Evolutionary conservation across 345 rosid species (phyloP).

Genomic region (Orychophragmus violaceus): DNA sequence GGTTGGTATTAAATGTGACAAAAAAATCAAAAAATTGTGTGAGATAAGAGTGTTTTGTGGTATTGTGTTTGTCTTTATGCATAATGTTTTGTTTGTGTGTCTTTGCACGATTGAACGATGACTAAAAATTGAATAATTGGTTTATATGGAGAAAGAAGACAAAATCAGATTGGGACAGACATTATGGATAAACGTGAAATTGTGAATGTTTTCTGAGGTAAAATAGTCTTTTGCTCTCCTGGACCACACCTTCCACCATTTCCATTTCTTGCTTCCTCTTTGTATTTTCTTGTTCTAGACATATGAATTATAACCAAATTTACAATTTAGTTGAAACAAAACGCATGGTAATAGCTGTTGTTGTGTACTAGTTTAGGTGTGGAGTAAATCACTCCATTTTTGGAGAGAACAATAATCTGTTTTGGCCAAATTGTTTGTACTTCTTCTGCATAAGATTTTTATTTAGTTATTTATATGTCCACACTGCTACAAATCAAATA

Average conservation of each 20-base stretch:
- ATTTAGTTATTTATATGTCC: too few relatives aligned
- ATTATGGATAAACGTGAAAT: slow-evolving; percentile 28
- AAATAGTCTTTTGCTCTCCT: background rate
- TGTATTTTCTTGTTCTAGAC: background rate
- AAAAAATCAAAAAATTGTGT: background rate
- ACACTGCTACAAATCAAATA: too few relatives aligned
- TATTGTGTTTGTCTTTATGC: slow-evolving; percentile 10
- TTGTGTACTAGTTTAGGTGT: too few relatives aligned
- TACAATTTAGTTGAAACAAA: background rate
- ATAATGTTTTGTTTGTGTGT: background rate
- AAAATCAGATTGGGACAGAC: slow-evolving; percentile 27
- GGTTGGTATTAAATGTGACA: slow-evolving; percentile 18
- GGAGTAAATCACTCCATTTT: too few relatives aligned
- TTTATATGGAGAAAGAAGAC: slow-evolving; percentile 15
- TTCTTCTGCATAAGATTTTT: too few relatives aligned
- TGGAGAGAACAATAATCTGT: too few relatives aligned
- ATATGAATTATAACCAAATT: too few relatives aligned
- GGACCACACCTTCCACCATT: background rate
- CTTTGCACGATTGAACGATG: slow-evolving; percentile 20
- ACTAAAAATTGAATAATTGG: slow-evolving; percentile 9
- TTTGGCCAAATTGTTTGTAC: too few relatives aligned
- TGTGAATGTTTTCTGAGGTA: slow-evolving; percentile 28
- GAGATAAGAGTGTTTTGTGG: slow-evolving; percentile 5
- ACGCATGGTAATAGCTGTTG: too few relatives aligned
- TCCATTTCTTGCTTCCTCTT: background rate